Base-by-base conservation (phyloP, 2,329 filamentous ascomycete species). In the Dactylonectria estremocensis region DNA sequence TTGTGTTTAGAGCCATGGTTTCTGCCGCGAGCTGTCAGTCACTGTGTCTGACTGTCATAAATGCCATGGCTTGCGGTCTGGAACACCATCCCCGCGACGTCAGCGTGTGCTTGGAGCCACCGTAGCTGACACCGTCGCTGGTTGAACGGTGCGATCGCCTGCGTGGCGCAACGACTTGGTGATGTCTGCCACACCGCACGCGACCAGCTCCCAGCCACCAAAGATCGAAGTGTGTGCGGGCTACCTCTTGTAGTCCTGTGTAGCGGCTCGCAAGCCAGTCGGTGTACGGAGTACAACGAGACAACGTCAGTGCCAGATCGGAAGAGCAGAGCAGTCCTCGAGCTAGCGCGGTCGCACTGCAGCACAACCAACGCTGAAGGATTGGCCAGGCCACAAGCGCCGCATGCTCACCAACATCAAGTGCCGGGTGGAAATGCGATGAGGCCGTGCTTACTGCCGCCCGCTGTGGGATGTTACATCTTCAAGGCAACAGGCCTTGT, bases 61-160 rank as follows among this genome's bases (percentile, higher is more conserved):
- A 56, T 49, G 66, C 66, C 49, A 35, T 50, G 49, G 22, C 43
- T 60, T 70, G 58, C 45, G 69, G 68, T 74, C 72, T 71, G 53
- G 61, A 58, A 22, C 49, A 68, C n/a, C 22, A 20, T 52, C 31
- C 49, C 67, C 43, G 48, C 49, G 46, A 53, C 59, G 60, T 58
- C 40, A 22, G n/a, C 28, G 6, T 54, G n/a, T 35, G 50, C 40
- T n/a, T 43, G 5, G 40, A 14, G 49, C 49, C 28, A 53, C 45
- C 35, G 28, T 37, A 40, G 9, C 55, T 55, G 54, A 28, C 24
- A 28, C 7, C 4, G 24, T 28, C 24, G 7, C 24, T 28, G 24
- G 24, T 28, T 28, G 24, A 28, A 28, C 24, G 24, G 24, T 28
- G 24, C 7, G 24, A 28, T 28, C 24, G 24, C 24, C 24, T 49